These are phyloP conservation scores for Fusarium nelsonii DNA, from an alignment of 2,329 filamentous ascomycete species.

Conservation along the genomic window DNA sequence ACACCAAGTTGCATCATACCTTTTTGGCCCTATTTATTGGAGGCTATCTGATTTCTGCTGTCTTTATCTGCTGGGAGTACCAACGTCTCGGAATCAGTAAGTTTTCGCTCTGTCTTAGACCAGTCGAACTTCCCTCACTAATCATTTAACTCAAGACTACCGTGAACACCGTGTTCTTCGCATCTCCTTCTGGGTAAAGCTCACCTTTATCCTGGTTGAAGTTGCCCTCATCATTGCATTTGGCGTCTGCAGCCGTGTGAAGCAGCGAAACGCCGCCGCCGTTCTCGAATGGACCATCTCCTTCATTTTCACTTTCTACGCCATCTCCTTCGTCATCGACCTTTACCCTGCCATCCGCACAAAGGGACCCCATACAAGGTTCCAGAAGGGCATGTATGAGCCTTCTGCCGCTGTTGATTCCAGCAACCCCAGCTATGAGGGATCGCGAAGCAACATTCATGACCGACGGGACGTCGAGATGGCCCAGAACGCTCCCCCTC, in stretches of 20 bases:
- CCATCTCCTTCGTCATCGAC: conserved; percentile 88
- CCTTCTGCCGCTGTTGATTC: conserved; percentile 36
- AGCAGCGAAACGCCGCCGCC: conserved; percentile 74
- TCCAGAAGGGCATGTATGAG: conserved; percentile 44
- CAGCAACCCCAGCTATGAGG: conserved; percentile 26
- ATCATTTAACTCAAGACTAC: conserved; percentile 65
- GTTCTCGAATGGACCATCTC: conserved; percentile 84
- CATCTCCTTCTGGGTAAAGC: conserved; percentile 87
- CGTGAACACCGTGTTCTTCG: conserved; percentile 79
- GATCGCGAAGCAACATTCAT: conserved; percentile 25
- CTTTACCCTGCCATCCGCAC: conserved; percentile 81
- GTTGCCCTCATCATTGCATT: conserved; percentile 80
- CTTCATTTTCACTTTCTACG: conserved; percentile 88
- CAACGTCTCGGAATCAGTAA: conserved; percentile 81
- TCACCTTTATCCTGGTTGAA: conserved; percentile 85
- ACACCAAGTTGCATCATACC: conserved; percentile 76
- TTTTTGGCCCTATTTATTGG: conserved; percentile 87
- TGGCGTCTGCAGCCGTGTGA: conserved; percentile 64
- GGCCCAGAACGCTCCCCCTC: conserved; percentile 28
- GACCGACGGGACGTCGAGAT: conserved; percentile 33
- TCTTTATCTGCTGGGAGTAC: conserved; percentile 93
- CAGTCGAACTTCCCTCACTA: not conserved
- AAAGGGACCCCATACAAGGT: conserved; percentile 53
- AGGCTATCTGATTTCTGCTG: conserved; percentile 85
- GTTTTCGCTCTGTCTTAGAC: conserved; percentile 42